Percentiles rank a stretch among this genome's conserved stretches.
These are phyloP conservation scores for Dendrostoma leiphaemia DNA, from an alignment of 2,329 filamentous ascomycete genomes.

Conservation along the genomic window DNA sequence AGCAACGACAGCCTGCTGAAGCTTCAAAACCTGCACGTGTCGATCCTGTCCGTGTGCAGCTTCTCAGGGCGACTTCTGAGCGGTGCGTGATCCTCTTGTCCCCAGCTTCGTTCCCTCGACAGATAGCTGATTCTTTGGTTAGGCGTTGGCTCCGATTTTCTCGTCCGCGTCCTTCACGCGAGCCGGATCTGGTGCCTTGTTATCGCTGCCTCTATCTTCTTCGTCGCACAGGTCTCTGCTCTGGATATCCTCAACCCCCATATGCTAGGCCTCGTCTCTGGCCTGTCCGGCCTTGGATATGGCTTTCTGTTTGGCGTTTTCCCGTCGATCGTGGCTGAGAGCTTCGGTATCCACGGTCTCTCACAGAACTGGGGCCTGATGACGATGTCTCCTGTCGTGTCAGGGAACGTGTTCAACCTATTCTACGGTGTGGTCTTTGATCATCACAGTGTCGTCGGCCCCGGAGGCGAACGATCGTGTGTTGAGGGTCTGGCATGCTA, in stretches of 20 bases:
- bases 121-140: slow-evolving; percentile 21
- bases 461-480: slow-evolving; percentile 71
- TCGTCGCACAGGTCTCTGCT: slow-evolving; percentile 73
- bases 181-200: slow-evolving; percentile 92
- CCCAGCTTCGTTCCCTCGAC: neutral
- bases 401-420: slow-evolving; percentile 88
- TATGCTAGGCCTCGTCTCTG: slow-evolving; percentile 73
- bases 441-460: slow-evolving; percentile 66
- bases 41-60: slow-evolving; percentile 84
- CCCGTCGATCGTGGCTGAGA: slow-evolving; percentile 84
- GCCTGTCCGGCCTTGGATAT: slow-evolving; percentile 83
- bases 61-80: slow-evolving; percentile 79
- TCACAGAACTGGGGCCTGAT: slow-evolving; percentile 97
- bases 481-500: slow-evolving; percentile 79
- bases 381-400: slow-evolving; percentile 83
- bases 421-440: slow-evolving; percentile 87
- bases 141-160: slow-evolving; percentile 87
- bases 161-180: slow-evolving; percentile 76
- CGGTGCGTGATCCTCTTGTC: slow-evolving; percentile 49
- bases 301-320: slow-evolving; percentile 93
- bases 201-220: slow-evolving; percentile 73
- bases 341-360: slow-evolving; percentile 85
- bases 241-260: slow-evolving; percentile 75
- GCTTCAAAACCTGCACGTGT: slow-evolving; percentile 88
- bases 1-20: slow-evolving; percentile 73